Evolutionary conservation across 2,329 filamentous ascomycete genomes (phyloP).

Genomic region (Colletotrichum echinochloae): DNA sequence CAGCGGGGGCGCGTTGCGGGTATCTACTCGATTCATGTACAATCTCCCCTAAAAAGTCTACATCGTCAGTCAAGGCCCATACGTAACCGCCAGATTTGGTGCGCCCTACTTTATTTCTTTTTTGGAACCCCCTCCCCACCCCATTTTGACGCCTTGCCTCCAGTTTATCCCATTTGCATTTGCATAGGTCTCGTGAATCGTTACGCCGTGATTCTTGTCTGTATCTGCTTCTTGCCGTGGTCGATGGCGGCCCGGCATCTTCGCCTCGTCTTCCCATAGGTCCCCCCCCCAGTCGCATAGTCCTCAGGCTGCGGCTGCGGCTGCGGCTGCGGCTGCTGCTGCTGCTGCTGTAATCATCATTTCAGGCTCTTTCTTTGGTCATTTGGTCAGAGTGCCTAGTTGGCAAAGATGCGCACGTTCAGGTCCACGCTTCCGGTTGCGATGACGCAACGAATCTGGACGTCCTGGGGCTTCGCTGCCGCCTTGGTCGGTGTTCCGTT

Average conservation of each 20-base stretch:
- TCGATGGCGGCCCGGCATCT: not conserved
- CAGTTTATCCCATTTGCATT: slow-evolving; percentile 27
- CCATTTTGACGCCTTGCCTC: slow-evolving; percentile 36
- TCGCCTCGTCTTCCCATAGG: not conserved
- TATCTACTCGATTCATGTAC: slow-evolving; percentile 42
- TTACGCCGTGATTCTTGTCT: slow-evolving; percentile 35
- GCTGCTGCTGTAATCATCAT: not conserved
- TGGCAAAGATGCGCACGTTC: slow-evolving; percentile 83
- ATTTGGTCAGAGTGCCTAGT: slow-evolving; percentile 46
- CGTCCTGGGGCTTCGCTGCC: slow-evolving; percentile 55
- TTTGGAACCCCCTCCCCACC: slow-evolving; percentile 1
- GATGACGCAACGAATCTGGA: slow-evolving; percentile 84
- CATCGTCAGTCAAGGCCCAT: slow-evolving; percentile 38
- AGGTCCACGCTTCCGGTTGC: slow-evolving; percentile 89
- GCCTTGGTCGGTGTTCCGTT: slow-evolving; percentile 63
- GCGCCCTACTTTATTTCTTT: slow-evolving; percentile 39
- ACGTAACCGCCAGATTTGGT: slow-evolving; percentile 30
- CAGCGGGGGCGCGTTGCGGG: slow-evolving; percentile 35
- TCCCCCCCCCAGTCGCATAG: slow-evolving; percentile 6
- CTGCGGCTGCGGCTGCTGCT: too few relatives aligned
- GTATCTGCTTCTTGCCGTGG: slow-evolving; percentile 8
- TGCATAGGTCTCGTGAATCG: slow-evolving; percentile 32
- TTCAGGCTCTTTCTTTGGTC: not conserved
- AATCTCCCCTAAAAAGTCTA: slow-evolving; percentile 40
- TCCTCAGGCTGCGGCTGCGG: too few relatives aligned